A percentile compares a stretch with the other conserved stretches of the same genome.
phyloP scores from a whole-genome alignment of 2,329 filamentous ascomycete species.

The Xenoacremonium recifei region DNA sequence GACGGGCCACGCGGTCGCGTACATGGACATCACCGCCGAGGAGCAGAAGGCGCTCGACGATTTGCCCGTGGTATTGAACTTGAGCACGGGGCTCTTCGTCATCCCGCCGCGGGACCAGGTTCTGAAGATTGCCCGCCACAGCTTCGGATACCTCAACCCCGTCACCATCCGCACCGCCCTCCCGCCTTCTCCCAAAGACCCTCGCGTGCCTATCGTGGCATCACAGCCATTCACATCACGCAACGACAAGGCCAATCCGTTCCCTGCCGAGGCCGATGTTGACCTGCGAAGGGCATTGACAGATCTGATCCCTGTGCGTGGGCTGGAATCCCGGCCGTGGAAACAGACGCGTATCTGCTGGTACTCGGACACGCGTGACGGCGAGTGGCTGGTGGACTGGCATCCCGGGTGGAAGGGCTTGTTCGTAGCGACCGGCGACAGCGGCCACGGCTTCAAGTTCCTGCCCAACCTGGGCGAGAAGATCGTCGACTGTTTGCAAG shows the following conservation, averaged over 20 bases:
- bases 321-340: slow-evolving; percentile 60
- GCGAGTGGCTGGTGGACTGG: slow-evolving; percentile 69
- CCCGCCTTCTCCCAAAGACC: slow-evolving; percentile 26
- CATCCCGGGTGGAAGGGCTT: slow-evolving; percentile 60
- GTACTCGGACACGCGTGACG: slow-evolving; percentile 72
- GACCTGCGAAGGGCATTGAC: slow-evolving; percentile 61
- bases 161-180: slow-evolving; percentile 33
- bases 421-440: slow-evolving; percentile 62
- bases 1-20: slow-evolving; percentile 79
- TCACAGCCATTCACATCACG: slow-evolving; percentile 36
- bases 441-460: slow-evolving; percentile 69
- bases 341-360: slow-evolving; percentile 65
- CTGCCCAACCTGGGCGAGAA: slow-evolving; percentile 64
- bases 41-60: slow-evolving; percentile 65
- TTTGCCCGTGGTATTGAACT: slow-evolving; percentile 72
- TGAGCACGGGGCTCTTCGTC: slow-evolving; percentile 70
- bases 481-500: slow-evolving; percentile 54
- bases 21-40: slow-evolving; percentile 68
- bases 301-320: slow-evolving; percentile 57
- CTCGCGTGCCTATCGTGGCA: slow-evolving; percentile 29
- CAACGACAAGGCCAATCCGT: slow-evolving; percentile 41
- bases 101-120: slow-evolving; percentile 63
- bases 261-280: slow-evolving; percentile 59
- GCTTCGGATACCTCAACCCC: slow-evolving; percentile 65
- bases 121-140: slow-evolving; percentile 71